Evolutionary conservation across 2,329 filamentous ascomycete genomes (phyloP), one percentile per base, ranked within the genome.

Genomic region (Fusarium fracticaudum): DNA sequence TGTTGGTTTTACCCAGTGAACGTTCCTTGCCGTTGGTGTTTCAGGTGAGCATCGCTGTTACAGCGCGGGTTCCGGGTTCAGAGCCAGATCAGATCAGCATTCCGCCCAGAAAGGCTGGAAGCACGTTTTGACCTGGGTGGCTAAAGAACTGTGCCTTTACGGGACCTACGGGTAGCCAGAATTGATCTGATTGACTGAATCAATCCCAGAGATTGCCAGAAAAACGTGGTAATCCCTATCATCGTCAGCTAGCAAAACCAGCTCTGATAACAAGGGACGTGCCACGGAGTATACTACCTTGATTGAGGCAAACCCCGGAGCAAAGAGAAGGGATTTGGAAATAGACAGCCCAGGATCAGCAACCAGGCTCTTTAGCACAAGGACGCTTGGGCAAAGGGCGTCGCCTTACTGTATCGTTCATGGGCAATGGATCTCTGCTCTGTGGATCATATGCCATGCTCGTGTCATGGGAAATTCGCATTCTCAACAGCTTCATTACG

Each of bases 41-140:
- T 73, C 71, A 73, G 71, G 71, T 73, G 70, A 67, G 65, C 44
- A 53, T 73, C 63, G 60, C 53, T 73, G 71, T 73, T 73, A 73
- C 71, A 73, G 54, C 58, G 43, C 43, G 40, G 60, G 70, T 72
- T 69, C 59, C 69, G 47, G 31, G 53, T 43, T 47, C 38, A 53
- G 45, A 53, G 45, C 44, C 45, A 69, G 60, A 70, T 70, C 60
- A 65, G 60, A 60, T 59, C 67, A 70, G 50, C 51, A 55, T 40
- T n/a, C 22, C 35, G 65, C 62, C 38, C 47, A 43, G 48, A 60
- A 48, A 24, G 47, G 47, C 63, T 61, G 54, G 35, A 48, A 40
- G 53, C 67, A 58, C 66, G 47, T 47, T 69, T 41, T 50, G 31
- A 33, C 33, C 38, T 45, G 41, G n/a, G 58, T 58, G 41, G 50